Conservation (phyloP, 208 protist species). For the Entamoeba invadens region DNA sequence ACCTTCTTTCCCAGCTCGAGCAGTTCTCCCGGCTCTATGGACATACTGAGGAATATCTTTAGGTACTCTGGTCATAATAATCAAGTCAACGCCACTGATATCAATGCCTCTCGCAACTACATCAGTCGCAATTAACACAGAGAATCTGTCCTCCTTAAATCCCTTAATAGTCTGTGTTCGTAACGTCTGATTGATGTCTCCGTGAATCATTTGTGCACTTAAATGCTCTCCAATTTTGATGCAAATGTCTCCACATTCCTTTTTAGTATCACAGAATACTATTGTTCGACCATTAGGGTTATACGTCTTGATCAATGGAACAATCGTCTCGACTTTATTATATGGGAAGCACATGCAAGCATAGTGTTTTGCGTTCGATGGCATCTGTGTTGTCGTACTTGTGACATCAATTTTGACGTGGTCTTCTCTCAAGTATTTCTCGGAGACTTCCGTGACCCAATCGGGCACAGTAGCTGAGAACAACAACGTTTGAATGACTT, state of each 20-base stretch:
- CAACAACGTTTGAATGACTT: constrained; percentile 5
- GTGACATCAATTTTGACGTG: background rate
- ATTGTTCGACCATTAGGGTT: background rate
- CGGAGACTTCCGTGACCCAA: background rate
- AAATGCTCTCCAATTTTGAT: background rate
- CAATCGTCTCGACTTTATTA: background rate
- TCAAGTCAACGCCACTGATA: constrained; percentile 67
- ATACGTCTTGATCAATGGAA: background rate
- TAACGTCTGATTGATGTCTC: background rate
- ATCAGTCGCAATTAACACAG: constrained; percentile 53
- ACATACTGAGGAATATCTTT: constrained; percentile 71
- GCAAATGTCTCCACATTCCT: background rate
- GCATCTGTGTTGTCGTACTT: background rate
- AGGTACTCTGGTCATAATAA: constrained; percentile 72
- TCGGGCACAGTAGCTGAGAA: constrained; percentile 16
- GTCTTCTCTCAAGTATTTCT: background rate
- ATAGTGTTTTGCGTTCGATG: background rate
- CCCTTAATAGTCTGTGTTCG: background rate
- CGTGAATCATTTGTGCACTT: background rate
- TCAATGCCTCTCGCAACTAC: constrained; percentile 57
- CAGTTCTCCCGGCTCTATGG: constrained; percentile 75
- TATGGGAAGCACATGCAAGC: no score
- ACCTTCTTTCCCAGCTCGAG: constrained; percentile 51
- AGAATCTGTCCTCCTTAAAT: background rate
- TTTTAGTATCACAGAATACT: background rate